A percentile compares a stretch with the other conserved stretches of the same genome.
Evolutionary conservation across 108 stramenopile genomes (phyloP).

Genomic region (Pseudonitzschia multiseries): DNA sequence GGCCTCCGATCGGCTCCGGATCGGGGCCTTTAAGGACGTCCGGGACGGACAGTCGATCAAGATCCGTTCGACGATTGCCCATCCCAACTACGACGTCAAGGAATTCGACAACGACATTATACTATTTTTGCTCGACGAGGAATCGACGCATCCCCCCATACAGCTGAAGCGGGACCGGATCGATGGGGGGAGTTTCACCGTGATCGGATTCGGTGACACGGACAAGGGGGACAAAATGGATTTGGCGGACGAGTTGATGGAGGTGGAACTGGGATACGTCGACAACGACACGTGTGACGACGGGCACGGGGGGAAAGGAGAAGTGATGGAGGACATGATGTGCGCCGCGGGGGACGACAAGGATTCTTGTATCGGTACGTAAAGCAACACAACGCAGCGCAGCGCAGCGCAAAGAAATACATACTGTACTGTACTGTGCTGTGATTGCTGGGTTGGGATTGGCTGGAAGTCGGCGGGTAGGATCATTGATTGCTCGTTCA

Average conservation of each 20-base stretch:
- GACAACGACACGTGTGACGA: conserved; percentile 36
- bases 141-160: not conserved
- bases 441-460: not conserved
- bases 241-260: conserved; percentile 6
- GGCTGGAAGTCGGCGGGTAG: not conserved
- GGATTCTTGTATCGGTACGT: conserved; percentile 13
- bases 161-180: not conserved
- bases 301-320: conserved; percentile 15
- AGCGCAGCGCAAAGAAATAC: too few species aligned
- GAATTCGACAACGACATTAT: conserved; percentile 14
- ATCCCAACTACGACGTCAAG: conserved; percentile 6
- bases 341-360: conserved; percentile 10
- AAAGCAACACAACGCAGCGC: too few species aligned
- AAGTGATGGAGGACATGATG: conserved; percentile 16
- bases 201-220: conserved; percentile 41
- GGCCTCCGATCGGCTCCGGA: not conserved
- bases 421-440: not conserved
- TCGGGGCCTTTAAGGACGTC: conserved; percentile 3
- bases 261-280: conserved; percentile 42
- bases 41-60: not conserved
- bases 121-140: not conserved
- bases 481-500: not conserved
- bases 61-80: conserved; percentile 17
- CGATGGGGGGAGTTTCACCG: conserved; percentile 3
- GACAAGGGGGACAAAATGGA: not conserved